These are phyloP conservation scores for Teratosphaeria pseudoeucalypti DNA, from an alignment of 2,329 filamentous ascomycete species.

Conservation along the genomic window DNA sequence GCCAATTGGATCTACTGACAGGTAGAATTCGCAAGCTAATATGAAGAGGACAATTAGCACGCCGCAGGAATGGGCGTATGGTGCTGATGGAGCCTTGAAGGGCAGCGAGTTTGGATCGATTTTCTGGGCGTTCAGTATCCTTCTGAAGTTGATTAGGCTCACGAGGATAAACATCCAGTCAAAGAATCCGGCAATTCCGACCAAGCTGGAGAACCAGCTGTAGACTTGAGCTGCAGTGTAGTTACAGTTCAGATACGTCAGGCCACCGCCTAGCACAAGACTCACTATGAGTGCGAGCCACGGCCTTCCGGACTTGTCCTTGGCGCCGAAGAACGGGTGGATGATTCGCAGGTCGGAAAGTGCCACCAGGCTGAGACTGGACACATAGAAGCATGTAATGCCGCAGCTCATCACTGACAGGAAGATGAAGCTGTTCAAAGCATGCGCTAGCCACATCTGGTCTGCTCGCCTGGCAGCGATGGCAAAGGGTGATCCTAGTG, in stretches of 20 bases:
- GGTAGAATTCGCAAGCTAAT: constrained; percentile 24
- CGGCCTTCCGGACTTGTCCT: constrained; percentile 21
- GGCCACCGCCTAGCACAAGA: constrained; percentile 21
- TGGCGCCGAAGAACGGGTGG: constrained; percentile 15
- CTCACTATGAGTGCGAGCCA: constrained; percentile 22
- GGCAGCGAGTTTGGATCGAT: constrained; percentile 17
- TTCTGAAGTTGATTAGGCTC: constrained; percentile 22
- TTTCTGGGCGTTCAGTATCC: constrained; percentile 19
- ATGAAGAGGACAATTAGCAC: constrained; percentile 21
- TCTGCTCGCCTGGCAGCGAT: constrained; percentile 21
- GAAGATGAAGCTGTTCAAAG: constrained; percentile 27
- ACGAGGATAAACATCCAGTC: background rate
- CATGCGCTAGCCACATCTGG: constrained; percentile 23
- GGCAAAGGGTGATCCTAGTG: constrained; percentile 24
- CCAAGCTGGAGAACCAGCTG: background rate
- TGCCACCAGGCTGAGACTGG: constrained; percentile 25
- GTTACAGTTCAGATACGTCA: constrained; percentile 26
- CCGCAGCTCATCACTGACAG: constrained; percentile 27
- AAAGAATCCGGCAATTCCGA: background rate
- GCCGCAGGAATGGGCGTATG: constrained; percentile 18
- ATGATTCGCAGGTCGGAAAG: constrained; percentile 22
- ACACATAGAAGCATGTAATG: constrained; percentile 26
- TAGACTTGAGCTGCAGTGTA: background rate
- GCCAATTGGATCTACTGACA: constrained; percentile 23
- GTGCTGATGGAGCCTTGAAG: constrained; percentile 18